Conservation (phyloP, 768 basidiomycete species). For the Psilocybe cubensis region DNA sequence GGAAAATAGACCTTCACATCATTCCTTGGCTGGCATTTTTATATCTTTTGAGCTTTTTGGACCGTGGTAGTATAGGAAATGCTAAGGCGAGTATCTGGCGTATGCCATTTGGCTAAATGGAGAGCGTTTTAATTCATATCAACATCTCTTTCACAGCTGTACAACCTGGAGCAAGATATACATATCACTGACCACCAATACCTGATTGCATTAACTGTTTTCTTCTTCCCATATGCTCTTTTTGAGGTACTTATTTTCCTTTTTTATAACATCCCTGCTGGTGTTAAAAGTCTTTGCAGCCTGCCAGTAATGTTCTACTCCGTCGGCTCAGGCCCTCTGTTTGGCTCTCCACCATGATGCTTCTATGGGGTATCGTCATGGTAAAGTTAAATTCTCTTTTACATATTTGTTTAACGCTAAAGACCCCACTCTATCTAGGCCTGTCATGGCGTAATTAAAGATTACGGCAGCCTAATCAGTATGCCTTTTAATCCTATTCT, state of each 20-base stretch:
- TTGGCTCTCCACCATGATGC: constrained; percentile 60
- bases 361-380: constrained; percentile 54
- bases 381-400: constrained; percentile 23
- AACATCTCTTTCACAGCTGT: constrained; percentile 44
- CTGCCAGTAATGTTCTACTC: constrained; percentile 64
- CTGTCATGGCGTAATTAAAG: constrained; percentile 61
- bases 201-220: constrained; percentile 68
- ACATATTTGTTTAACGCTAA: not conserved
- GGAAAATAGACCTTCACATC: constrained; percentile 67
- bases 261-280: not conserved
- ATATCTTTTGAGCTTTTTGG: constrained; percentile 76
- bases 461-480: constrained; percentile 69
- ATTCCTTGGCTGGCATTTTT: constrained; percentile 78
- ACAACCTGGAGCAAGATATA: constrained; percentile 58
- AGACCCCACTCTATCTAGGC: constrained; percentile 44
- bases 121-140: too few relatives aligned
- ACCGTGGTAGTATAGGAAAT: constrained; percentile 72
- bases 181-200: constrained; percentile 68
- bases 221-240: constrained; percentile 76
- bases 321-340: constrained; percentile 65
- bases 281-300: constrained; percentile 36
- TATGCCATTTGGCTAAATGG: not conserved
- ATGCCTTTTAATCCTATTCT: constrained; percentile 22
- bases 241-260: constrained; percentile 55
- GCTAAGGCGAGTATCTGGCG: constrained; percentile 55